Base-by-base conservation (phyloP, 2,329 filamentous ascomycete genomes). In the Trichophyton verrucosum region DNA sequence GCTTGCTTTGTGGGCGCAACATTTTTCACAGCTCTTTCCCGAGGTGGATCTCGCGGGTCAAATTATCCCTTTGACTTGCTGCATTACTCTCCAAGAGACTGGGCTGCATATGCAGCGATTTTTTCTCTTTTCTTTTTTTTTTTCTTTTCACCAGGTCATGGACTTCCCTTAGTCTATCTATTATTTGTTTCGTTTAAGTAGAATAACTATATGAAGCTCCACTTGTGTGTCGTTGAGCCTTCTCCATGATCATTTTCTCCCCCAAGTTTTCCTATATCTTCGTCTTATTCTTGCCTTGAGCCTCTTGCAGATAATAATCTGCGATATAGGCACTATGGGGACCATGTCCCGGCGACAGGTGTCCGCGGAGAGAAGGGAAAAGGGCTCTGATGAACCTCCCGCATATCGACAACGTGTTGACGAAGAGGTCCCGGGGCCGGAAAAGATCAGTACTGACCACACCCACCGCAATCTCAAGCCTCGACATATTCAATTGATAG, bases 401-500 rank as follows among this genome's bases (percentile, higher is more conserved):
- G 33, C 55, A 24, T 57, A 57, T 15, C 20, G 33, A 8, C 30
- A 57, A 8, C 7, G 36, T 24, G 36, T 57, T 1, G 55, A 57
- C 15, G 55, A 57, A 57, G 55, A 6, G 2, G 55, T 7, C 33
- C 11, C 33, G 8, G 40, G 9, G 11, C 15, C 33, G 3, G 44
- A 59, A 44, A 67, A 69, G 57, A 64, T 67, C 1, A 62, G 61
- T 20, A 65, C 65, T 33, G 72, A 74, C 51, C 65, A 70, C 57
- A 76, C 74, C 1, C 73, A 73, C 38, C 73, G 76, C 60, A 75
- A 72, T 61, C 67, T 78, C 20, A 77, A 76, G 62, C 71, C 75
- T 13, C 68, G 76, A 62, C 76, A 78, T 67, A 74, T 78, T 46
- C 75, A 78, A 63, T 65, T 78, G 61, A 78, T 78, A 61, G 76